Evolutionary conservation across 2,329 filamentous ascomycete genomes (phyloP), one percentile per base, ranked within the genome.

Genomic region (Arthrobotrys iridis): DNA sequence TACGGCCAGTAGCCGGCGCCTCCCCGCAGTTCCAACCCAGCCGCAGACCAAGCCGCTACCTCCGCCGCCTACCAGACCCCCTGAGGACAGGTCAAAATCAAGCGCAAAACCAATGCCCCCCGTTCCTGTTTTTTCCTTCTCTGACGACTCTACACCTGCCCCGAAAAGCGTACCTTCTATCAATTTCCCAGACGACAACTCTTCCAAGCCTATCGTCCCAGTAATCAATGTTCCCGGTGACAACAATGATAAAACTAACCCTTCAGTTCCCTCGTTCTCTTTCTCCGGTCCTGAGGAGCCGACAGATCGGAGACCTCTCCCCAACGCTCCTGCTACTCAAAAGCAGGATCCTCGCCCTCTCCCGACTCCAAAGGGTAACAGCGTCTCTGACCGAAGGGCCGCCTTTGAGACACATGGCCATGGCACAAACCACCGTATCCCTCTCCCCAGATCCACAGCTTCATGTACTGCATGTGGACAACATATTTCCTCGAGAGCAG

Each of bases 401-500:
- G 63, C 63, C 13, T 75, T 75, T 37, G 71, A 75, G 45, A 75
- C 71, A n/a, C 71, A 75, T 30, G 57, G 57, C 30, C 58, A 59
- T 15, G 40, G 46, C 10, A 18, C 63, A 22, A 58, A 43, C 6
- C 57, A 71, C 28, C 57, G 66, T 22, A 75, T 79, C 41, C 78
- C 78, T 8, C 62, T 73, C 4, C 78, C 78, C n/a, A 72, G 74
- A 40, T 73, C 68, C 7, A 57, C 90, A 4, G 91, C 92, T 5
- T 87, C 89, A 48, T 99, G 95, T 80, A 91, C 93, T 57, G 90
- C 93, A 79, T 99, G 95, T 81, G 87, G 89, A 7, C 85, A 91
- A 18, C 89, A 93, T 0, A 98, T 99, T 78, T 89, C 95, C 70
- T 95, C 95, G 1, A 91, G 94, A 68, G 94, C 97, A 77, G 91